These are phyloP conservation scores for Coprinopsis marcescibilis DNA, from an alignment of 768 basidiomycete genomes.

Conservation along the genomic window DNA sequence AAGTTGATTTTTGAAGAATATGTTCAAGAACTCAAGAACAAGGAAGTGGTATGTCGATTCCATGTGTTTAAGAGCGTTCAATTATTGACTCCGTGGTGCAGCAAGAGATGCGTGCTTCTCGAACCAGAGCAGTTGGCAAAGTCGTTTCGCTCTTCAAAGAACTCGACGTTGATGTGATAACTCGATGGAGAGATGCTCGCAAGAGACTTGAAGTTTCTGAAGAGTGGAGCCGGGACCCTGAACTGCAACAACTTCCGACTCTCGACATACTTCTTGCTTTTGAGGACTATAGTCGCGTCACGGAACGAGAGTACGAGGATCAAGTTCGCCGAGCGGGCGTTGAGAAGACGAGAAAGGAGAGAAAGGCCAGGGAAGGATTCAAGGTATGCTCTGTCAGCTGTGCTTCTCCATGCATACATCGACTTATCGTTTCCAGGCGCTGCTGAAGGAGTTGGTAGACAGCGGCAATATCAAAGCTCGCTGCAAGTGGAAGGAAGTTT, in stretches of 20 bases:
- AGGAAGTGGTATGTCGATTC: conserved; percentile 69
- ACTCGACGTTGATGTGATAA: conserved; percentile 87
- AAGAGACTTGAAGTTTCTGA: conserved; percentile 68
- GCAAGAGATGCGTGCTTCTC: conserved; percentile 76
- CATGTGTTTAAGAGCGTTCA: conserved; percentile 1
- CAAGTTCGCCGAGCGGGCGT: conserved; percentile 74
- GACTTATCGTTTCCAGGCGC: conserved; percentile 39
- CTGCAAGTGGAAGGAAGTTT: conserved; percentile 89
- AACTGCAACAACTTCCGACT: conserved; percentile 78
- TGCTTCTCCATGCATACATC: background rate
- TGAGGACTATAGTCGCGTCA: conserved; percentile 87
- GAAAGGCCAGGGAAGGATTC: conserved; percentile 91
- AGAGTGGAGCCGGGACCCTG: conserved; percentile 71
- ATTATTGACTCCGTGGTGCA: conserved; percentile 22
- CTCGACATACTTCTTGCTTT: conserved; percentile 91
- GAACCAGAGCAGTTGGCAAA: conserved; percentile 75
- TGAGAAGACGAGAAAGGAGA: conserved; percentile 76
- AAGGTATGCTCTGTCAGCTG: conserved; percentile 42
- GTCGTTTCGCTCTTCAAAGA: conserved; percentile 82
- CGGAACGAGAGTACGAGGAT: conserved; percentile 89
- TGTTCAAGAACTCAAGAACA: conserved; percentile 75
- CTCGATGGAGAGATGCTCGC: conserved; percentile 86
- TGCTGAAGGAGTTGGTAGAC: conserved; percentile 66
- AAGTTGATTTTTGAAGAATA: conserved; percentile 90
- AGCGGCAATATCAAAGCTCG: conserved; percentile 68